Percentiles rank a stretch among this genome's conserved stretches.
phyloP scores from a whole-genome alignment of 2,329 filamentous ascomycete species.

The Bipolaris bicolor region DNA sequence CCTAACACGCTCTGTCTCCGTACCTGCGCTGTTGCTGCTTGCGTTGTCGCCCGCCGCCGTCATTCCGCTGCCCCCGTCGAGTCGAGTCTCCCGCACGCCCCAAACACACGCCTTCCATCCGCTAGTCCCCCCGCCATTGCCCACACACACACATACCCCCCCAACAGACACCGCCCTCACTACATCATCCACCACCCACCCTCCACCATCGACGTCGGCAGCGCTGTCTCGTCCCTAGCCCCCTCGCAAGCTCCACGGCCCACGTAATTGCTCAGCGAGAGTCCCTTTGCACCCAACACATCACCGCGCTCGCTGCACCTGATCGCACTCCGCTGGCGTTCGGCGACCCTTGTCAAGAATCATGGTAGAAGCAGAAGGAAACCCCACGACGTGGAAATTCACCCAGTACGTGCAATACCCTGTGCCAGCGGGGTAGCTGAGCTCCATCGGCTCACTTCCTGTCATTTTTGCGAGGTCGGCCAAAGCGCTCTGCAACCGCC shows the following conservation, averaged over 20 bases:
- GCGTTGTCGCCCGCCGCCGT: slow-evolving; percentile 29
- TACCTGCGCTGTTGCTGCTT: slow-evolving; percentile 35
- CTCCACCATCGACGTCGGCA: slow-evolving; percentile 39
- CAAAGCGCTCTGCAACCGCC: slow-evolving; percentile 5
- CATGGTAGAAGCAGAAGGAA: slow-evolving; percentile 96
- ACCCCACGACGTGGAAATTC: slow-evolving; percentile 98
- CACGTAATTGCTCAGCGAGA: slow-evolving; percentile 12
- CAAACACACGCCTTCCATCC: slow-evolving; percentile 15
- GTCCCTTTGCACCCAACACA: slow-evolving; percentile 7
- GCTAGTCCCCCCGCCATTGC: slow-evolving; percentile 26
- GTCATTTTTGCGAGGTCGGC: background rate
- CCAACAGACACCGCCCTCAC: slow-evolving; percentile 31
- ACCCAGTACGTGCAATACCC: slow-evolving; percentile 77
- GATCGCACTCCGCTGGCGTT: slow-evolving; percentile 17
- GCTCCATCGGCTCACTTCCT: background rate
- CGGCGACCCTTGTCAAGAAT: slow-evolving; percentile 52
- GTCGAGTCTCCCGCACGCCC: slow-evolving; percentile 18
- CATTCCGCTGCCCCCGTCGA: slow-evolving; percentile 23
- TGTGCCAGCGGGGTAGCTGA: background rate
- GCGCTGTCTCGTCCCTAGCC: slow-evolving; percentile 29
- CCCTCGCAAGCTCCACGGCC: slow-evolving; percentile 20
- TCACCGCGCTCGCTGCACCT: slow-evolving; percentile 21
- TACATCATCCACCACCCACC: slow-evolving; percentile 36
- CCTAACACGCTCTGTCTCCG: slow-evolving; percentile 30
- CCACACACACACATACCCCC: slow-evolving; percentile 18